Base-by-base conservation (phyloP, 2,329 filamentous ascomycete species). In the Penicillium palitans region DNA sequence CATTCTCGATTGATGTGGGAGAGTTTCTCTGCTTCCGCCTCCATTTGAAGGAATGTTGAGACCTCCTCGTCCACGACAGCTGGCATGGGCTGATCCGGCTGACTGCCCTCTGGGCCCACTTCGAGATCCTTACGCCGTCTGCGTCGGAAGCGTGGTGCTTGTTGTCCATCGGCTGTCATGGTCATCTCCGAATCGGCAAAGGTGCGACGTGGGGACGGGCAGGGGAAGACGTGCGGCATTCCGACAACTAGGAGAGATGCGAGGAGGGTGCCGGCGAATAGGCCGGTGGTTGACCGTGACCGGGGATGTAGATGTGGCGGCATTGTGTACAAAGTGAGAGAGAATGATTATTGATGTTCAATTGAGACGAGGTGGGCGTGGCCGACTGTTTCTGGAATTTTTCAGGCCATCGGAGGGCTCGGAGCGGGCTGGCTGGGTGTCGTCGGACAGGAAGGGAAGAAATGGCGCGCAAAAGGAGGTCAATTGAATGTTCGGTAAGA, bases 161-260 rank as follows among this genome's bases (percentile, higher is more conserved):
- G 77, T 73, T 74, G 79, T 58, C 74, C 80, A 61, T 80, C 76
- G 50, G 72, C 66, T 25, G 72, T 74, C 50, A 76, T 68, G 4
- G 67, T 71, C 66, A 77, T 76, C 42, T 79, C 74, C 17, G 87
- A 87, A 73, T 96, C 93, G 67, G 91, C 89, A 68, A 89, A 88
- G 35, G 87, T 85, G 33, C 85, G 80, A 64, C 90, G 84, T 2
- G 90, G 90, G 46, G 91, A 90, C 1, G 95, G 95, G 73, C 95
- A 99, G 1, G 95, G 95, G 19, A 99, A 84, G 31, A 96, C 73
- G 74, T 99, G 95, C 24, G 95, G 95, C 45, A 96, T 81, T 31
- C 86, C 91, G 53, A 99, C 95, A 61, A 99, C 93, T 63, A 96
- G 84, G 76, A 99, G 96, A 67, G 90, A 95, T 33, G 92, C 87